These are phyloP conservation scores for Sabuloglossum arenarium DNA, from an alignment of 495 filamentous ascomycete species.

Conservation along the genomic window DNA sequence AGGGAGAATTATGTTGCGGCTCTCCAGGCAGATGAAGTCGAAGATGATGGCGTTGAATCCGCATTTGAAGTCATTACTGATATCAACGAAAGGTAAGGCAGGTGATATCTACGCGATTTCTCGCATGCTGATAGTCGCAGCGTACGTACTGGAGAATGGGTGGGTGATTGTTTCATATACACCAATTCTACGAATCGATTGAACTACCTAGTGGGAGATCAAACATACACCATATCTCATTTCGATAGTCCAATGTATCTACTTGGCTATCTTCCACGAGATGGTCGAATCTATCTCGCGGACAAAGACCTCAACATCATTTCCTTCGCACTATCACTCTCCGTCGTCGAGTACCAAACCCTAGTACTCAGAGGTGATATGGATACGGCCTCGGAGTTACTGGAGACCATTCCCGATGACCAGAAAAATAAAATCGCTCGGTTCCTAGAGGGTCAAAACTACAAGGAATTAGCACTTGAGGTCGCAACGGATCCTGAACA, in stretches of 20 bases:
- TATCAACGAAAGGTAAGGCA: constrained; percentile 59
- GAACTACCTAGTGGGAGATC: constrained; percentile 95
- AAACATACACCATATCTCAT: constrained; percentile 96
- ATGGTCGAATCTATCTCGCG: constrained; percentile 77
- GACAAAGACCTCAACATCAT: constrained; percentile 88
- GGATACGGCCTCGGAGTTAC: constrained; percentile 71
- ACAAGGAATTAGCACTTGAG: constrained; percentile 86
- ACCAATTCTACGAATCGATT: constrained; percentile 90
- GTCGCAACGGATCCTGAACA: constrained; percentile 95
- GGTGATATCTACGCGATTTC: not conserved
- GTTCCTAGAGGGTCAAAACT: constrained; percentile 92
- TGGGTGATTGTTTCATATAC: constrained; percentile 97
- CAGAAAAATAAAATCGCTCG: constrained; percentile 95
- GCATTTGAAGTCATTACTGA: constrained; percentile 92
- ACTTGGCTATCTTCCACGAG: constrained; percentile 83
- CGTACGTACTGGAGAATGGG: constrained; percentile 90
- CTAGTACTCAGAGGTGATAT: constrained; percentile 88
- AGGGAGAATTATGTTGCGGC: constrained; percentile 71
- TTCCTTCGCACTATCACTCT: constrained; percentile 77
- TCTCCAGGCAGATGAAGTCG: constrained; percentile 55
- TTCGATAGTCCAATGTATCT: constrained; percentile 92
- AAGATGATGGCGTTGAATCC: constrained; percentile 94
- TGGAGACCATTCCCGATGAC: constrained; percentile 62
- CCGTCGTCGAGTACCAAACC: constrained; percentile 95
- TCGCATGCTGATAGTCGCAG: constrained; percentile 16